Evolutionary conservation across 108 stramenopile genomes (phyloP).

Genomic region (Conticribra weissflogii): DNA sequence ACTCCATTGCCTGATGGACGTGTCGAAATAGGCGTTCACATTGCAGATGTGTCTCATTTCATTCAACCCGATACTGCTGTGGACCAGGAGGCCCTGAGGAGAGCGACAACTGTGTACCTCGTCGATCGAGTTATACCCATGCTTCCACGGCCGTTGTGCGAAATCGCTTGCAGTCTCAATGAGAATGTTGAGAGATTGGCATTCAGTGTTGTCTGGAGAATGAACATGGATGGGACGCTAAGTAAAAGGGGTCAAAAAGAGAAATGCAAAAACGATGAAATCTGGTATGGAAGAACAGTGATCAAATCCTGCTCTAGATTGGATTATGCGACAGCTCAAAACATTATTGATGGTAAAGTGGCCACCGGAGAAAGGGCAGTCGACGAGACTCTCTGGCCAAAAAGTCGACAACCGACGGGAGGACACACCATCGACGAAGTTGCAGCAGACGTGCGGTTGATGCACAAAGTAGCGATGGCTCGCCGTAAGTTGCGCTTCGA

Average conservation of each 20-base stretch:
- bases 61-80: conserved; percentile 73
- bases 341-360: conserved; percentile 89
- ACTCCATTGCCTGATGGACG: conserved; percentile 70
- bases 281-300: conserved; percentile 94
- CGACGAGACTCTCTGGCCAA: conserved; percentile 81
- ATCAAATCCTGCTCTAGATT: conserved; percentile 94
- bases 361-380: conserved; percentile 59
- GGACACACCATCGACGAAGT: conserved; percentile 84
- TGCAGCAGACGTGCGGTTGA: conserved; percentile 83
- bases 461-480: conserved; percentile 89
- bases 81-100: conserved; percentile 90
- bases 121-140: conserved; percentile 93
- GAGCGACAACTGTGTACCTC: conserved; percentile 96
- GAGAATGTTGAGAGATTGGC: conserved; percentile 94
- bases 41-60: conserved; percentile 98
- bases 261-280: conserved; percentile 39
- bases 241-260: conserved; percentile 48
- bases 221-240: conserved; percentile 92
- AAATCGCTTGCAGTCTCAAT: conserved; percentile 94
- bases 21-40: conserved; percentile 95
- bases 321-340: conserved; percentile 95
- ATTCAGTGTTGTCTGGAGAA: conserved; percentile 94
- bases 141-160: conserved; percentile 91
- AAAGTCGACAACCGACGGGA: conserved; percentile 81
- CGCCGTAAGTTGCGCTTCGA: conserved; percentile 80